A percentile compares a stretch with the other conserved stretches of the same genome.
These are phyloP conservation scores for Ganoderma resinaceum DNA, from an alignment of 1,284 basidiomycete genomes.

Conservation along the genomic window DNA sequence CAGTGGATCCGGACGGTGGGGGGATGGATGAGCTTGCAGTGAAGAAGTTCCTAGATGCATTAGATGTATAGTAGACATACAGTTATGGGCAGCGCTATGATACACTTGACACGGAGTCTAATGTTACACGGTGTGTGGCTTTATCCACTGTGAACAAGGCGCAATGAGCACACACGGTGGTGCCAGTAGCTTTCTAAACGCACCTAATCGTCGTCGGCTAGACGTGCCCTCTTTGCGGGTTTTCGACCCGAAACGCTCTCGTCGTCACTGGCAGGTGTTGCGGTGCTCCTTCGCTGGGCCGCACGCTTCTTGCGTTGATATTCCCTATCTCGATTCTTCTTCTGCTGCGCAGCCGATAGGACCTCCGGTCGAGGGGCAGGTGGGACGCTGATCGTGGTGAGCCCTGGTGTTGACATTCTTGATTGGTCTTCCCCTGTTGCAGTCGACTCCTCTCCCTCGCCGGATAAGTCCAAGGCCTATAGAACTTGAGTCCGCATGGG, in stretches of 20 bases:
- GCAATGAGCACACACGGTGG: not conserved
- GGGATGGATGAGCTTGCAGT: conserved; percentile 57
- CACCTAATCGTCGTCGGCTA: conserved; percentile 60
- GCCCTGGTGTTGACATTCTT: conserved; percentile 62
- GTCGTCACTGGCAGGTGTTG: conserved; percentile 68
- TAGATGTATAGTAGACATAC: conserved; percentile 55
- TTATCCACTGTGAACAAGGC: not conserved
- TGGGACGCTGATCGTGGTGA: conserved; percentile 78
- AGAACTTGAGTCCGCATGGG: not conserved
- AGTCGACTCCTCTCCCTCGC: conserved; percentile 72
- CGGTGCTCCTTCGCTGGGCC: conserved; percentile 57
- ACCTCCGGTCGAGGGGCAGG: conserved; percentile 71
- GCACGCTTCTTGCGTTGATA: conserved; percentile 79
- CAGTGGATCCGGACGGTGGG: conserved; percentile 71
- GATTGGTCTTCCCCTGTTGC: conserved; percentile 61
- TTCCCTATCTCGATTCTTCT: conserved; percentile 75
- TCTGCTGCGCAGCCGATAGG: conserved; percentile 71
- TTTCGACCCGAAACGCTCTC: conserved; percentile 63
- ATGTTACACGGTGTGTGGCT: not conserved
- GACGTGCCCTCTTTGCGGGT: conserved; percentile 66
- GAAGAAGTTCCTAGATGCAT: conserved; percentile 58
- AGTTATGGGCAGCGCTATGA: conserved; percentile 23
- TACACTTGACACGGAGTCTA: conserved; percentile 11
- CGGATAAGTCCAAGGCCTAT: conserved; percentile 76
- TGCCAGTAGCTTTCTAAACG: not conserved